Evolutionary conservation across 1,284 basidiomycete species (phyloP).

Genomic region (Meira nashicola): DNA sequence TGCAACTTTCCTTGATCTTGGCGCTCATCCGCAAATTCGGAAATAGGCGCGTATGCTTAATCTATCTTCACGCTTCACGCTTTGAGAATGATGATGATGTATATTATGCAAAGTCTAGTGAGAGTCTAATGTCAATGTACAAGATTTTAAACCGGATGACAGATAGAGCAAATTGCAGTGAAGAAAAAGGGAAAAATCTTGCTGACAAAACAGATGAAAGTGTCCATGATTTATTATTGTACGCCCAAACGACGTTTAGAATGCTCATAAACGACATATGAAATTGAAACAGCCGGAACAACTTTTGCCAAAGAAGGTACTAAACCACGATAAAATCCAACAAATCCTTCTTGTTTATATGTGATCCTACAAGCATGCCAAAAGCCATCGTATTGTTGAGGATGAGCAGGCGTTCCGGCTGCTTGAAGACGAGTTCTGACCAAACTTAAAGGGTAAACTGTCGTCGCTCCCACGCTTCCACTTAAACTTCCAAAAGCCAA

Average conservation of each 20-base stretch:
- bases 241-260: constrained; percentile 22
- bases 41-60: no score
- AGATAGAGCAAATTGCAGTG: no score
- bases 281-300: constrained; percentile 38
- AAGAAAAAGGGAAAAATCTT: no score
- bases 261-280: constrained; percentile 51
- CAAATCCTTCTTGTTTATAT: constrained; percentile 78
- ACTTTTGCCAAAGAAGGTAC: constrained; percentile 80
- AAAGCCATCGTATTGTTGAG: constrained; percentile 68
- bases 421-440: constrained; percentile 92
- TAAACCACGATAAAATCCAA: constrained; percentile 89
- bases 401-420: constrained; percentile 62
- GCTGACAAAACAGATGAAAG: no score
- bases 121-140: no score
- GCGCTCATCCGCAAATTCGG: no score
- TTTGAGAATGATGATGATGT: no score
- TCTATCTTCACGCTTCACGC: no score
- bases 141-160: no score
- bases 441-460: constrained; percentile 63
- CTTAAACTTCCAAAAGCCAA: constrained; percentile 54
- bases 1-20: no score
- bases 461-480: constrained; percentile 55
- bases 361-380: constrained; percentile 79
- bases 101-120: no score
- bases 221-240: no score